Base-by-base conservation (phyloP, 495 filamentous ascomycete species). In the Aspergillus sparsus region DNA sequence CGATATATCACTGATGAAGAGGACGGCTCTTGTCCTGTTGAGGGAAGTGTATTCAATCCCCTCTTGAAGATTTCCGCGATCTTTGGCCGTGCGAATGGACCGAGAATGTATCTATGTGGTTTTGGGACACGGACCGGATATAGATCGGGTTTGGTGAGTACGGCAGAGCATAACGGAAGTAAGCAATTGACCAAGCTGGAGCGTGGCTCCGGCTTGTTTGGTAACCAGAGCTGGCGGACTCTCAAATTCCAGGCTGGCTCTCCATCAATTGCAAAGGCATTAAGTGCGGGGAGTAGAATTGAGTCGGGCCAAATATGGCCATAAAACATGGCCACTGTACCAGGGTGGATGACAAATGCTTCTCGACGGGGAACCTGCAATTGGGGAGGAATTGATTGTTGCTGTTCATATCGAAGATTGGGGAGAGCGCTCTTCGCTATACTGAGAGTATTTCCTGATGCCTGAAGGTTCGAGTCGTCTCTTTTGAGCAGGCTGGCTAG, bases 341-440 rank as follows among this genome's bases (percentile, higher is more conserved):
- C 47, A 21, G 47, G 16, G 32, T 50, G 47, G 47, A 50, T 50
- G 47, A 50, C 4, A 21, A 50, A 50, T n/a, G 47, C 31, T 32
- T 50, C 47, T 7, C 8, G 18, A 12, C 47, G 47, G 18, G 47
- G 31, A 2, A 15, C 15, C 12, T 27, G 47, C 12, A 18, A 21
- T 41, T 9, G 13, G 9, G 37, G 37, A 3, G 37, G 37, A 3
- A 13, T 41, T 1, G 37, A 8, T 8, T 41, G 9, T 8, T 13
- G 37, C 13, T 41, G 37, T 41, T 41, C 37, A 13, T 41, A 41
- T 8, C 37, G 37, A 13, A 41, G 37, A 9, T 41, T 8, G 9
- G 37, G 37, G 37, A 8, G 37, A 3, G 9, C 37, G 37, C 37
- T 41, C 13, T 41, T 8, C 9, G 37, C 37, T 13, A 41, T 41